phyloP scores from a whole-genome alignment of 1,139 yeast species.

The Nakaseomyces uthaithaninus region DNA sequence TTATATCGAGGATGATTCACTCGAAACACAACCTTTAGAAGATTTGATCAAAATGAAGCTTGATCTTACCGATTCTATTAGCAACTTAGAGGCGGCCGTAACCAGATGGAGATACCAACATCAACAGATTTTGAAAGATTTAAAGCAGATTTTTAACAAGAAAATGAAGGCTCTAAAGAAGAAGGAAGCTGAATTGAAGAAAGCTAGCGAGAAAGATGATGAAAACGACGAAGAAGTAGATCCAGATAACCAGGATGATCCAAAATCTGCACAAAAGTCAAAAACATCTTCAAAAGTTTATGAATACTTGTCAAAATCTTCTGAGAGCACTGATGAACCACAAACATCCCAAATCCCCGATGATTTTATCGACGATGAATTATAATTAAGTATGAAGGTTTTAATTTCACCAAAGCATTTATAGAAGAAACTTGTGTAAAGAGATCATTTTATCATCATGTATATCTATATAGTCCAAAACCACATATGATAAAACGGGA shows the following conservation, averaged over 20 bases:
- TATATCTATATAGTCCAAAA: constrained; percentile 3
- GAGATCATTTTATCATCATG: not conserved
- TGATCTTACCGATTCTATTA: not conserved
- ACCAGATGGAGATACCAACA: constrained; percentile 5
- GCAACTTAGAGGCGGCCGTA: not conserved
- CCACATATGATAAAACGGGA: not conserved
- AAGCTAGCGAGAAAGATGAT: not conserved
- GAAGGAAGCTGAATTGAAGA: not conserved
- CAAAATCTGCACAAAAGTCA: not conserved
- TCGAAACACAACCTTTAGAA: not conserved
- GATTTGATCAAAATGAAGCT: not conserved
- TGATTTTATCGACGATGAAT: constrained; percentile 3
- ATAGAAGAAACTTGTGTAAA: not conserved
- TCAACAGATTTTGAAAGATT: constrained; percentile 4
- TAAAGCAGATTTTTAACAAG: not conserved
- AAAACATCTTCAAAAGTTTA: not conserved
- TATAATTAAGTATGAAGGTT: not conserved
- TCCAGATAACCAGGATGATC: not conserved
- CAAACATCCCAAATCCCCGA: not conserved
- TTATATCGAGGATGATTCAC: not conserved
- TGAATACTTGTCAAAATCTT: not conserved
- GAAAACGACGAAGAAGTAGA: not conserved
- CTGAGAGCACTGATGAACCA: not conserved
- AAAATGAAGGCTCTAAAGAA: constrained; percentile 5
- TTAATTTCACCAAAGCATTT: too few relatives aligned